Evolutionary conservation across 768 basidiomycete genomes (phyloP).

Genomic region (Mycena polygramma): DNA sequence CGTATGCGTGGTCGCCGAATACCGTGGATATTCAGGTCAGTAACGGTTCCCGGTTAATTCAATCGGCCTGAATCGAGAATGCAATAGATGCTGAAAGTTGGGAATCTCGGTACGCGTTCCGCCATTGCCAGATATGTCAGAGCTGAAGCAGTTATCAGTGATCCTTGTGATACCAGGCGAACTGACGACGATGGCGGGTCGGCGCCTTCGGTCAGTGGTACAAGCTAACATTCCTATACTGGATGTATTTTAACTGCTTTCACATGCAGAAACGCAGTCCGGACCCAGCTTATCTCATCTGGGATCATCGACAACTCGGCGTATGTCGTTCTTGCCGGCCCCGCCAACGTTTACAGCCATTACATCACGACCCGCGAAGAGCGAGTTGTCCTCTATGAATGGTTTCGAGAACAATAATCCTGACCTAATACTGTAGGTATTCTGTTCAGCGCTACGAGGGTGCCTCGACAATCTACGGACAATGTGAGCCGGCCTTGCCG

Average conservation of each 20-base stretch:
- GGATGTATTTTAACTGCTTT: neutral
- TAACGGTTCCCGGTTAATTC: neutral
- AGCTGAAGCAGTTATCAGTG: constrained; percentile 51
- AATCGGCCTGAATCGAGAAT: neutral
- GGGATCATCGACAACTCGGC: constrained; percentile 65
- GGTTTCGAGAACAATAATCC: too few species aligned
- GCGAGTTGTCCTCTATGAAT: too few species aligned
- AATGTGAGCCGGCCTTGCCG: constrained; percentile 59
- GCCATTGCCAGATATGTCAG: too few species aligned
- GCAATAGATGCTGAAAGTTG: constrained; percentile 75
- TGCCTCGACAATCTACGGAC: constrained; percentile 83
- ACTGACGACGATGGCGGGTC: constrained; percentile 85
- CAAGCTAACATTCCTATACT: constrained; percentile 37
- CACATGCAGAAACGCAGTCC: constrained; percentile 70
- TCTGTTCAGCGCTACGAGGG: constrained; percentile 84
- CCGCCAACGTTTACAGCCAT: constrained; percentile 85
- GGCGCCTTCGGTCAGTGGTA: constrained; percentile 72
- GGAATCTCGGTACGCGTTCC: constrained; percentile 66
- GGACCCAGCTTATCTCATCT: constrained; percentile 71
- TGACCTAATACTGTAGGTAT: too few species aligned
- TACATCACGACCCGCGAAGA: constrained; percentile 69
- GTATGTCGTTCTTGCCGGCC: constrained; percentile 81
- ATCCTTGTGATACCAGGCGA: constrained; percentile 84
- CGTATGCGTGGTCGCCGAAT: constrained; percentile 82
- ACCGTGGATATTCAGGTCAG: constrained; percentile 72